Base-by-base conservation (phyloP, 345 rosid genomes). In the Bretschneidera sinensis region DNA sequence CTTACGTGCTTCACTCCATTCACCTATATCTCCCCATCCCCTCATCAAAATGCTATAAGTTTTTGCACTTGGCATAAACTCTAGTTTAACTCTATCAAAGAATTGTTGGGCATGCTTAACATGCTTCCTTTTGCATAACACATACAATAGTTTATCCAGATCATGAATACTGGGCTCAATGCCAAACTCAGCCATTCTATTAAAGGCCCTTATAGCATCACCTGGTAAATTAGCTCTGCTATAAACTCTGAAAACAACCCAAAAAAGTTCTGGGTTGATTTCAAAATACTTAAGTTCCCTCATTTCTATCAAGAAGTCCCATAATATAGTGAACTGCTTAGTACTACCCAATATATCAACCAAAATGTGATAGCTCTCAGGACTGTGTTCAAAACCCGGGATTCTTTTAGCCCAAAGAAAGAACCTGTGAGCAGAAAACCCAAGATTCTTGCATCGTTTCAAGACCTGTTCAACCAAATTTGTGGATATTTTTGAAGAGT, bases 171-270 rank as follows among this genome's bases (percentile, higher is more conserved):
- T 50, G 60, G 91, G 95, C 77, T 59, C 73, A 21, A 92, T 55
- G 8, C 98, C 86, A 73, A 92, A 92, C 78, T 92, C 97, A 52
- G 49, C 47, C 95, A 89, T 92, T 55, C 92, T 80, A 71, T 62
- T 69, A 67, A 82, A 92, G 15, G 95, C 92, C 55, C 98, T 72
- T 47, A 64, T 66, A 0, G 97, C 95, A 67, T 89, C 96, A 39
- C 24, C 55, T 0, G 97, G 97, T 61, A 89, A 73, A 69, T 84
- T 71, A 22, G 89, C 92, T 78, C 79, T 79, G 31, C 88, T 78
- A 24, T 89, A 92, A 43, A 80, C 83, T 71, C 92, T 82, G 55
- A 85, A 89, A 65, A 87, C 81, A 64, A 92, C 66, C 86, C 91
- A 89, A 54, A 89, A 89, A 11, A 82, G 39, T 58, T 83, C 76